A percentile compares a stretch with the other conserved stretches of the same genome.
phyloP scores from a whole-genome alignment of 1,139 yeast species.

The Geotrichum phurueaensis region DNA sequence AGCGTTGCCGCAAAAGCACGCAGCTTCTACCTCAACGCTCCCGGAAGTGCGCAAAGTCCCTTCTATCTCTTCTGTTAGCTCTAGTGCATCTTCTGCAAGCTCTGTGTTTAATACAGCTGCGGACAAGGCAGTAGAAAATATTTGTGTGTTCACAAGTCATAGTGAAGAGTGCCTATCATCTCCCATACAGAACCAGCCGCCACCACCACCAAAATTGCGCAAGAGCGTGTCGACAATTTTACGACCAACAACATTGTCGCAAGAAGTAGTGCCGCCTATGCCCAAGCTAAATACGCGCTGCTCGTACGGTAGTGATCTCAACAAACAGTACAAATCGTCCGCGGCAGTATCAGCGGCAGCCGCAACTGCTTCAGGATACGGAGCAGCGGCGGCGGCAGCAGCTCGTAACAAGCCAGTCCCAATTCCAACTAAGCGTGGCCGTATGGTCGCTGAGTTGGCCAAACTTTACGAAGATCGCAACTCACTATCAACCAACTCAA shows the following conservation, averaged over 20 bases:
- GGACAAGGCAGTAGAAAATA: conserved; percentile 3
- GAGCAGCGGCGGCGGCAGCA: neutral
- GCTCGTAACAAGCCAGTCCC: conserved; percentile 16
- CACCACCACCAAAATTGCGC: conserved; percentile 13
- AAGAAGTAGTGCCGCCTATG: conserved; percentile 7
- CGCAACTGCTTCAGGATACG: neutral
- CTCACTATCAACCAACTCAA: neutral
- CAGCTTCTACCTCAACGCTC: conserved; percentile 2
- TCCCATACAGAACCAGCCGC: neutral
- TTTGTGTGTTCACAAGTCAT: neutral
- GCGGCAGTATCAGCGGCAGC: neutral
- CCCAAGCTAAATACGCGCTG: conserved; percentile 5
- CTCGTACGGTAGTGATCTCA: conserved; percentile 4
- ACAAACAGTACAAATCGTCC: neutral
- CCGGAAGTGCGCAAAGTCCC: neutral
- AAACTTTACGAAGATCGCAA: conserved; percentile 27
- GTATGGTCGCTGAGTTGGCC: conserved; percentile 33
- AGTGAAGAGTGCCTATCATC: conserved; percentile 12
- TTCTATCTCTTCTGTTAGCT: conserved; percentile 6
- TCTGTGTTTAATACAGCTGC: neutral
- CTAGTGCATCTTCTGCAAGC: conserved; percentile 8
- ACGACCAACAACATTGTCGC: neutral
- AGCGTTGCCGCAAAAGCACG: neutral
- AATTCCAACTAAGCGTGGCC: conserved; percentile 28
- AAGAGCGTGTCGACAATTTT: conserved; percentile 16